Evolutionary conservation across 2,329 filamentous ascomycete species (phyloP), one percentile per base, ranked within the genome.

Genomic region (Dactylellina parvicollis): DNA sequence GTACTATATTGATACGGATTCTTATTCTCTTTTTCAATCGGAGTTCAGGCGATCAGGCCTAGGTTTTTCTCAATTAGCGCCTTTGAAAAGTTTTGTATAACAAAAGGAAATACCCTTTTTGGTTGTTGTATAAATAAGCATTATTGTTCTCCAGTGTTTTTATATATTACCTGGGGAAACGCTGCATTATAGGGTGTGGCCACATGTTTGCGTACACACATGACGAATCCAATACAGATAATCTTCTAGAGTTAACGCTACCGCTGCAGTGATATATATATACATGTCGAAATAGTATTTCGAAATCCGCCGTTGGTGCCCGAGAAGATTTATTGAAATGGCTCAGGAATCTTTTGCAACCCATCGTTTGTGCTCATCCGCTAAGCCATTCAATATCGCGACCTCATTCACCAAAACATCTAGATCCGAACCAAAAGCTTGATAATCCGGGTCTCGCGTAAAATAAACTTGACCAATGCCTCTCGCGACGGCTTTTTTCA

Each of bases 381-480:
- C 32, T 4, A 56, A 18, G 12, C 55, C 55, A 47, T 69, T 69
- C 16, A 8, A 8, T 14, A 18, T 69, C 14, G 55, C 54, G 1
- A 60, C 44, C 30, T 69, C 18, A 10, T 38, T 36, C 0, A 52
- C 54, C 18, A 69, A 20, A 8, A 69, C 1, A 3, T 8, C 3
- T 14, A 69, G 30, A 32, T 69, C 64, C 2, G 54, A 18, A 22
- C 55, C 64, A 32, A 69, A 69, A 4, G 30, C 50, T 12, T 60
- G 36, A 55, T 69, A 69, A 30, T 69, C 46, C 9, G 46, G 36
- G 40, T 69, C 64, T 2, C 28, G 42, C 1, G 64, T 69, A 18
- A 61, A 69, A 20, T 69, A 69, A 4, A 69, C 55, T 42, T 60
- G 46, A 22, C 64, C 54, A 22, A 67, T 60, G 1, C 54, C 54